phyloP scores from a whole-genome alignment of 768 basidiomycete species.

The Lactarius evosmus region DNA sequence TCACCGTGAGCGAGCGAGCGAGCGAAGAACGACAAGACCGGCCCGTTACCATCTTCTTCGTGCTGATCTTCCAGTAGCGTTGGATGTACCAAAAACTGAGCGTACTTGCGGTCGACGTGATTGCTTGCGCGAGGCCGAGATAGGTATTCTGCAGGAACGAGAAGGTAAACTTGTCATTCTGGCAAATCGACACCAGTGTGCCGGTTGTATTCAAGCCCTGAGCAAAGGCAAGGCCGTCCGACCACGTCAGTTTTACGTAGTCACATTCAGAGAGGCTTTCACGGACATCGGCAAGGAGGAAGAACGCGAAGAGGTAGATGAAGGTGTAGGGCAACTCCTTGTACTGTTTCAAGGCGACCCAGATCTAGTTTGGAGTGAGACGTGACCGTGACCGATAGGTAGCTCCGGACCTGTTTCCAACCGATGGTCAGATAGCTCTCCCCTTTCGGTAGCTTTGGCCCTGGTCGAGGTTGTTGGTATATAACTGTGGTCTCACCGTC shows the following conservation, averaged over 20 bases:
- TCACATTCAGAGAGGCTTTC: not conserved
- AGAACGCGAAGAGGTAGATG: constrained; percentile 70
- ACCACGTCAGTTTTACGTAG: not conserved
- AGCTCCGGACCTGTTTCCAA: constrained; percentile 67
- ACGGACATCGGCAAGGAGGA: constrained; percentile 73
- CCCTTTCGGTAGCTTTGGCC: constrained; percentile 72
- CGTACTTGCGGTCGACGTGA: constrained; percentile 66
- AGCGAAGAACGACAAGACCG: constrained; percentile 13
- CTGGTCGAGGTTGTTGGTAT: constrained; percentile 77
- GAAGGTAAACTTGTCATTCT: constrained; percentile 76
- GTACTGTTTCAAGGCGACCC: constrained; percentile 70
- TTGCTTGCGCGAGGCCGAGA: constrained; percentile 68
- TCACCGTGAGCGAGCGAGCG: not conserved
- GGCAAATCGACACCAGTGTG: constrained; percentile 70
- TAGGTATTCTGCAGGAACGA: constrained; percentile 81
- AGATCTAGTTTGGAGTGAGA: constrained; percentile 49
- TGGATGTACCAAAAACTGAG: constrained; percentile 85
- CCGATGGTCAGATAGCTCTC: constrained; percentile 78
- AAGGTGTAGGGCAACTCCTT: constrained; percentile 79
- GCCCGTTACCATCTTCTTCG: constrained; percentile 66
- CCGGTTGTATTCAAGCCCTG: constrained; percentile 82
- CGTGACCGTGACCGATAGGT: not conserved
- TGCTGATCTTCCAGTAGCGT: constrained; percentile 69
- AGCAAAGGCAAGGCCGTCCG: not conserved
- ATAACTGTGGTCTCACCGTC: constrained; percentile 48